Evolutionary conservation across 129 eudicot genomes (phyloP).

Genomic region (Rutidosis leptorrhynchoides): DNA sequence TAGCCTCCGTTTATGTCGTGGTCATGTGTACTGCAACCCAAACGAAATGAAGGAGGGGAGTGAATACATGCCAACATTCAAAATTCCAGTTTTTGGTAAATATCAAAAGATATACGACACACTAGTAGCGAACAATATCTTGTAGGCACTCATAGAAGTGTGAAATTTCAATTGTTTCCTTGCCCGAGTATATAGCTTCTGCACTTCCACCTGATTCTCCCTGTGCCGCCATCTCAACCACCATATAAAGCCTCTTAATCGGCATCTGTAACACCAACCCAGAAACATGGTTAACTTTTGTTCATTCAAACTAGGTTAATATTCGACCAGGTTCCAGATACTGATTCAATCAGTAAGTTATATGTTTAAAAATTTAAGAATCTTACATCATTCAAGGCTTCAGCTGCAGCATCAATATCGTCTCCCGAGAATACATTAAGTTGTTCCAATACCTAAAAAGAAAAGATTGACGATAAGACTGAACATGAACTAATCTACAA

Average conservation of each 20-base stretch:
- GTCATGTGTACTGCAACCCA: slow-evolving; percentile 12
- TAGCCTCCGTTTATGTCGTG: slow-evolving; percentile 20
- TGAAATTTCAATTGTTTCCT: slow-evolving; percentile 62
- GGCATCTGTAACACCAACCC: slow-evolving; percentile 58
- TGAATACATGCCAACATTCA: slow-evolving; percentile 13
- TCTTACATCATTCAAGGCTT: slow-evolving; percentile 91
- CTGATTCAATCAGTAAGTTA: neutral
- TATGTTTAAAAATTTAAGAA: slow-evolving; percentile 8
- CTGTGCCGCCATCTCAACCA: slow-evolving; percentile 96
- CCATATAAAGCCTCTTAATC: slow-evolving; percentile 86
- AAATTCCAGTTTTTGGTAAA: slow-evolving; percentile 24
- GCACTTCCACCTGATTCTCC: slow-evolving; percentile 88
- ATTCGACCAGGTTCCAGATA: neutral
- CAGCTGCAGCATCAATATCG: slow-evolving; percentile 90
- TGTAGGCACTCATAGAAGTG: slow-evolving; percentile 93
- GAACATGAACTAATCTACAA: neutral
- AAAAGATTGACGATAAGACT: neutral
- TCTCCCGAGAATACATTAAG: slow-evolving; percentile 79
- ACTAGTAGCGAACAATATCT: slow-evolving; percentile 57
- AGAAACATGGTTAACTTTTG: too few species aligned
- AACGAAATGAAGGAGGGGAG: neutral
- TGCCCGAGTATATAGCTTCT: slow-evolving; percentile 80
- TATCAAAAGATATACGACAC: neutral
- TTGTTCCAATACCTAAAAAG: slow-evolving; percentile 58
- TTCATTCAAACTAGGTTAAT: too few species aligned